A percentile compares a stretch with the other conserved stretches of the same genome.
Conservation (phyloP, 2,329 filamentous ascomycete genomes). For the Aureobasidium sp. region DNA sequence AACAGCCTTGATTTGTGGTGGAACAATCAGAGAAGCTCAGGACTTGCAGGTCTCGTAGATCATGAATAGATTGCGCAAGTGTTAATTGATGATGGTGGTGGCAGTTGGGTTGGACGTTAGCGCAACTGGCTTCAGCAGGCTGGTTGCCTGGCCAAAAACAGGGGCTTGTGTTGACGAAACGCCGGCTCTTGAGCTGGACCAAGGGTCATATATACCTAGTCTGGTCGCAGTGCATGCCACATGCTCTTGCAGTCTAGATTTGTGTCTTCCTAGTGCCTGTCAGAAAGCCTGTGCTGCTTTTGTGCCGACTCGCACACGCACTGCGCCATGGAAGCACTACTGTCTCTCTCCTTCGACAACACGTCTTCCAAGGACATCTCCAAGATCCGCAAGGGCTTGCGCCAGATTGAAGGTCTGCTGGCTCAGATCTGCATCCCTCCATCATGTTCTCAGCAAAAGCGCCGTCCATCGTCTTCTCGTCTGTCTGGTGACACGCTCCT, state of each 20-base stretch:
- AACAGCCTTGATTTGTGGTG: background rate
- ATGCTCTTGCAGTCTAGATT: background rate
- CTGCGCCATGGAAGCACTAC: slow-evolving; percentile 70
- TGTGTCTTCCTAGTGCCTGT: background rate
- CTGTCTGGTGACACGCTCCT: slow-evolving; percentile 15
- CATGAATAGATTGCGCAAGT: no score
- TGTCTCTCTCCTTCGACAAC: slow-evolving; percentile 93
- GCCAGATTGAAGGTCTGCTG: slow-evolving; percentile 87
- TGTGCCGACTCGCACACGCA: background rate
- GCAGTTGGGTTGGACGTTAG: background rate
- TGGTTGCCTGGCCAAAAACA: background rate
- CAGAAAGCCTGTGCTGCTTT: background rate
- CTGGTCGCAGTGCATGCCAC: background rate
- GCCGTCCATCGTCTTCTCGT: slow-evolving; percentile 21
- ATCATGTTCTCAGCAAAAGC: slow-evolving; percentile 30
- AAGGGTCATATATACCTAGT: background rate
- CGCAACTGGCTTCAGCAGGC: background rate
- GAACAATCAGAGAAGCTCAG: background rate
- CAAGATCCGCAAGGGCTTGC: slow-evolving; percentile 88
- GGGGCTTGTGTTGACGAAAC: background rate
- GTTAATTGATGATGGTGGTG: background rate
- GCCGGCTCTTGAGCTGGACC: background rate
- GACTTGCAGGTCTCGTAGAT: no score
- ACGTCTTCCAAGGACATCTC: slow-evolving; percentile 82
- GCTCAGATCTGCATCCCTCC: slow-evolving; percentile 83